These are phyloP conservation scores for Hippophae tibetana DNA, from an alignment of 306 rosid species.

Conservation along the genomic window DNA sequence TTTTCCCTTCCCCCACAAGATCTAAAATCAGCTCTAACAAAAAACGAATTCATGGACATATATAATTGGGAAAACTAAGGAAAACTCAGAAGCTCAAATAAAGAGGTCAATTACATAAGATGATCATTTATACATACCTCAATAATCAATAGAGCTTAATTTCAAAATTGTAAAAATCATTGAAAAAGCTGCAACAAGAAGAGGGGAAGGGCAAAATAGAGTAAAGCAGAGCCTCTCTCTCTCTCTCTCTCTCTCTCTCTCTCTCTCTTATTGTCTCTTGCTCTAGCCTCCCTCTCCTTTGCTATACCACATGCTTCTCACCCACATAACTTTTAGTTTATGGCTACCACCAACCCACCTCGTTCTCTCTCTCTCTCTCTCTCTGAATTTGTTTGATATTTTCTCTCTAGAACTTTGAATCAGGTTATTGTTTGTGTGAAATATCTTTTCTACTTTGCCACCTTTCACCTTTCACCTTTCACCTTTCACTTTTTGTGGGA, in stretches of 20 bases:
- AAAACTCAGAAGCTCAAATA: slow-evolving; percentile 4
- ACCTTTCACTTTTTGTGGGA: slow-evolving; percentile 39
- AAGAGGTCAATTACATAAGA: too few species aligned
- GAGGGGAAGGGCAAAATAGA: slow-evolving; percentile 11
- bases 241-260: slow-evolving; percentile 11
- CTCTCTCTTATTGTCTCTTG: background rate
- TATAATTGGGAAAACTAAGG: slow-evolving; percentile 6
- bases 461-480: slow-evolving; percentile 47
- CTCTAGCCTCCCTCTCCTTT: slow-evolving; percentile 32
- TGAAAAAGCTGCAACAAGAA: slow-evolving; percentile 15
- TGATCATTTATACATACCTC: background rate
- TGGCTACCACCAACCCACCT: too few species aligned
- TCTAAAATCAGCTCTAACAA: background rate
- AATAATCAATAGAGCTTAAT: background rate
- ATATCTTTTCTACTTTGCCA: slow-evolving; percentile 29
- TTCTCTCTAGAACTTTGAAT: slow-evolving; percentile 28
- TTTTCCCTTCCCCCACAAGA: background rate
- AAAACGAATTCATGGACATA: background rate
- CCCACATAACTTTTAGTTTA: background rate
- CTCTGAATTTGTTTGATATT: too few species aligned
- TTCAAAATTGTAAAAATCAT: slow-evolving; percentile 11
- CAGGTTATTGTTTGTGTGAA: slow-evolving; percentile 37
- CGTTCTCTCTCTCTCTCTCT: too few species aligned
- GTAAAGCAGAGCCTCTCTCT: slow-evolving; percentile 8
- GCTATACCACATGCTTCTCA: slow-evolving; percentile 44